phyloP scores from a whole-genome alignment of 768 basidiomycete genomes.

The Auricularia sp. region DNA sequence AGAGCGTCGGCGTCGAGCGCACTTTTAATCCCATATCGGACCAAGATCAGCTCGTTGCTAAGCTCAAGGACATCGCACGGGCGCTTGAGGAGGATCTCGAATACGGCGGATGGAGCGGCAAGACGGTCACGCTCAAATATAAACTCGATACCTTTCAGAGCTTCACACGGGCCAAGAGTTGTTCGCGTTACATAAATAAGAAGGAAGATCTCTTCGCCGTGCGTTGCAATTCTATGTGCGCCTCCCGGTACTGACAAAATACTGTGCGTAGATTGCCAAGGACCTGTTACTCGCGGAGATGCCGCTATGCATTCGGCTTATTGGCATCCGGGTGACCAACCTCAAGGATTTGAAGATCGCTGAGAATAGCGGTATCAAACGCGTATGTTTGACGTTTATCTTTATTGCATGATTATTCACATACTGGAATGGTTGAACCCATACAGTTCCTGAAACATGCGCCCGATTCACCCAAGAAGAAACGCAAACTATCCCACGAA shows the following conservation, averaged over 20 bases:
- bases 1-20: conserved; percentile 88
- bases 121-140: conserved; percentile 85
- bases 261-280: conserved; percentile 51
- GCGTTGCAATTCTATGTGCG: conserved; percentile 16
- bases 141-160: conserved; percentile 89
- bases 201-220: conserved; percentile 73
- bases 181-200: conserved; percentile 64
- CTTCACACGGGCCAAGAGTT: conserved; percentile 76
- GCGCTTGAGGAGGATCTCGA: conserved; percentile 78
- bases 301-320: conserved; percentile 69
- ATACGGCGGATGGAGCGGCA: conserved; percentile 71
- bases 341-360: conserved; percentile 67
- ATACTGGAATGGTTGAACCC: neutral
- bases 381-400: conserved; percentile 30
- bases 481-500: neutral
- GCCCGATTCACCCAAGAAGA: neutral
- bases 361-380: conserved; percentile 53
- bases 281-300: conserved; percentile 73
- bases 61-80: conserved; percentile 70
- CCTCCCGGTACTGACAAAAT: conserved; percentile 1
- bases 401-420: neutral
- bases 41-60: conserved; percentile 56
- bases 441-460: neutral
- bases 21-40: conserved; percentile 67
- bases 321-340: conserved; percentile 83